Evolutionary conservation across 768 basidiomycete species (phyloP), one percentile per base, ranked within the genome.

Genomic region (Scleroderma citrinum): DNA sequence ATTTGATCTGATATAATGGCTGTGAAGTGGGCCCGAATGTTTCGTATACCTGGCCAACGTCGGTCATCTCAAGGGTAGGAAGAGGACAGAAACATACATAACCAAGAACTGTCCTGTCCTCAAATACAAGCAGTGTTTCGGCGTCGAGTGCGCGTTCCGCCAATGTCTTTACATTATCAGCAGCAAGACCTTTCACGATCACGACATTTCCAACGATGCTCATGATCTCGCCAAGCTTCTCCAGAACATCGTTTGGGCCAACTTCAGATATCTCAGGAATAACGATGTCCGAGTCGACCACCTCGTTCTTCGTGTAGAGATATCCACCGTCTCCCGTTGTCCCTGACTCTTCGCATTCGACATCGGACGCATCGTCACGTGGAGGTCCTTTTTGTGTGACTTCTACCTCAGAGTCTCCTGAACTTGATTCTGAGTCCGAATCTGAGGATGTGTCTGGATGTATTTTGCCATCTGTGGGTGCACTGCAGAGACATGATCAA

Each of bases 21-120:
- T 89, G 85, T 17, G 79, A 76, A 8, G 94, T 91, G 3, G 95
- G 92, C 10, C 95, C 95, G 67, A 98, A 98, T 0, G 94, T 96
- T 69, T 98, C 95, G 62, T 86, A 89, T 46, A 97, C 74, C 91
- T 94, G 64, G 30, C 10, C 44, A 35, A 5, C 36, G 23, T 46
- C 44, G 51, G 53, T 59, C 44, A 29, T 44, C 50, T 35, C 48
- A 58, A 56, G 53, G 47, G 48, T 39, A 39, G 31, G 39, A 29
- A 46, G 24, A 20, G 35, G 42, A 31, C 31, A 19, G 36, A 29
- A 17, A 75, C 87, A 69, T 68, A 95, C 93, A 66, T 87, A 84
- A 39, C 95, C 95, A 59, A 97, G 63, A n/a, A 95, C 91, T 54
- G 80, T 83, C 44, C 91, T 74, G 65, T 98, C 92, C 19, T 84